Base-by-base conservation (phyloP, 139 green algal species). In the Limnomonas spitsbergensis region DNA sequence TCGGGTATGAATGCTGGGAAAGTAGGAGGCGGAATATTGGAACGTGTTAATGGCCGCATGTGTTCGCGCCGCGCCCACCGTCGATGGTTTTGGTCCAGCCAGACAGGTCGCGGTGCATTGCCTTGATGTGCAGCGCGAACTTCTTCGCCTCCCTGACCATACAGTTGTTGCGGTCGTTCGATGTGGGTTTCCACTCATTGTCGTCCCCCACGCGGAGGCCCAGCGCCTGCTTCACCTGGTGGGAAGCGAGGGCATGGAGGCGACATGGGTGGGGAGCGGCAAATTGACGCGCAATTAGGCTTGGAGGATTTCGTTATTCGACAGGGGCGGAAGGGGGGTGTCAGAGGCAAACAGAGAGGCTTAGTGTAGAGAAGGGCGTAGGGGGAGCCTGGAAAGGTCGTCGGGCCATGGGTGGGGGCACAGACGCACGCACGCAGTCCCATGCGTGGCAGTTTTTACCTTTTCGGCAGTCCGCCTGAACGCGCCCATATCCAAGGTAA, bases 41-140 rank as follows among this genome's bases (percentile, higher is more conserved):
- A 3, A 32, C 2, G 24, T 32, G 38, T 76, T 14, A 3, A 29
- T 53, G 68, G 14, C 3, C 53, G 68, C 29, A 14, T 53, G 9
- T 14, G 2, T 52, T 20, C 53, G 68, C 53, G 3, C 53, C 37
- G 4, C 35, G 38, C 74, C 4, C 36, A 85, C 80, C 70, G 14
- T 70, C 39, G 9, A 81, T 78, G 4, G 26, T 40, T 29, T 27
- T 71, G 40, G 75, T 53, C 69, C 80, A 39, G 1, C 56, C 69
- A 14, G 14, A n/a, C 34, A 85, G 54, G 68, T 85, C 81, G 32
- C 27, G 32, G 70, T 85, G 76, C 61, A 85, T 47, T 20, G 24
- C 0, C 37, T 85, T 85, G 2, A 85, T 38, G 3, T 85, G 70
- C 66, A 79, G 72, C 2, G 76, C 76, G 56, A 82, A 85, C 52